Evolutionary conservation across 2,329 filamentous ascomycete genomes (phyloP), one percentile per base, ranked within the genome.

Genomic region (Xylaria sp.): DNA sequence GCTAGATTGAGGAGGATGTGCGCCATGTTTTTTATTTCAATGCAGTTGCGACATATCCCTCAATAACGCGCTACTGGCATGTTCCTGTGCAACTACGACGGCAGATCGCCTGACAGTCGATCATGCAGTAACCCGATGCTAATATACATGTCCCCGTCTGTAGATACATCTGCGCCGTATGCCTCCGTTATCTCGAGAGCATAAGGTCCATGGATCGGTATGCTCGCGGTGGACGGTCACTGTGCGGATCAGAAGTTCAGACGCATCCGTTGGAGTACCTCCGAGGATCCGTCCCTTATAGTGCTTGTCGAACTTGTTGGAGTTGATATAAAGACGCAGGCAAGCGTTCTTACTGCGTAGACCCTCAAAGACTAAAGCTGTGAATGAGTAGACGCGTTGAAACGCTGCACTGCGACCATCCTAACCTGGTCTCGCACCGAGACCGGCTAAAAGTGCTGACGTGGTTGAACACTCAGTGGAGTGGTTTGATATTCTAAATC

Each of bases 401-500:
- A 64, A 69, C 64, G 64, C 60, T 69, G 67, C 67, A 64, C 56
- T 69, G 57, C 53, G 55, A 69, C 67, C 60, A 66, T 69, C 63
- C 66, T 58, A 67, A 69, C 63, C 61, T 61, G 66, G 64, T 64
- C 63, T 66, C 39, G 60, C 60, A 67, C 63, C 64, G 63, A 66
- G 53, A 64, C 63, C 63, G 64, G 66, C 63, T 67, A 66, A 67
- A 66, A 57, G 38, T 67, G 67, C 63, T 69, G 63, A 69, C 67
- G 67, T 67, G 67, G 56, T 66, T 63, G 56, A 61, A 33, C 45
- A 53, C 11, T 61, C 17, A 22, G 56, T 61, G 51, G 61, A 61
- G 56, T 57, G 51, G 27, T 58, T 51, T 25, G 44, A 58, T 33
- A 49, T 44, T 54, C 36, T 57, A 55, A 60, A 53, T 61, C 22